phyloP scores from a whole-genome alignment of 768 basidiomycete genomes.

The Lentinus brumalis region DNA sequence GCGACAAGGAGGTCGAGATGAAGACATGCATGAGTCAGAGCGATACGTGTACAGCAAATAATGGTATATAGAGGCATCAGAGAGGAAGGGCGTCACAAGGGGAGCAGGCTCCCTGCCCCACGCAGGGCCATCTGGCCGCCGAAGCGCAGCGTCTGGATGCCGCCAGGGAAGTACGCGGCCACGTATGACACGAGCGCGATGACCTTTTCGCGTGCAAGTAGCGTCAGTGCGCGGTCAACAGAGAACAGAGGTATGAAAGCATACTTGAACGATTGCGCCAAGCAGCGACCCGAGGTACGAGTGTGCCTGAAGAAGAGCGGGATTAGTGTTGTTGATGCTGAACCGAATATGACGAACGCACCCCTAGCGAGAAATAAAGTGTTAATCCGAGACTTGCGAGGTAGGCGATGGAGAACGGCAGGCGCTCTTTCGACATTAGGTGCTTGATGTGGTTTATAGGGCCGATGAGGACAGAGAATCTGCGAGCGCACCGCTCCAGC shows the following conservation, averaged over 20 bases:
- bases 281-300: slow-evolving; percentile 88
- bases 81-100: slow-evolving; percentile 46
- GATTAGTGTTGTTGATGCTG: neutral
- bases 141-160: slow-evolving; percentile 75
- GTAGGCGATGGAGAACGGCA: slow-evolving; percentile 85
- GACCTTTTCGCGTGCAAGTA: slow-evolving; percentile 45
- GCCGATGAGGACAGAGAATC: slow-evolving; percentile 84
- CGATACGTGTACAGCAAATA: slow-evolving; percentile 1
- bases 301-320: slow-evolving; percentile 55
- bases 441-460: slow-evolving; percentile 94
- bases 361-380: slow-evolving; percentile 89
- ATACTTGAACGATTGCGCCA: slow-evolving; percentile 78
- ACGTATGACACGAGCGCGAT: slow-evolving; percentile 86
- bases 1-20: neutral
- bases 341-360: slow-evolving; percentile 40
- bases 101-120: slow-evolving; percentile 81
- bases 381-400: slow-evolving; percentile 83
- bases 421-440: slow-evolving; percentile 74
- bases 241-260: slow-evolving; percentile 13
- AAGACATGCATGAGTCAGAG: neutral
- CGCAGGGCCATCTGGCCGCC: slow-evolving; percentile 81
- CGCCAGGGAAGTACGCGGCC: slow-evolving; percentile 95
- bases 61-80: neutral
- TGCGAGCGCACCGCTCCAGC: slow-evolving; percentile 27
- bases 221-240: neutral